These are phyloP conservation scores for Fusarium longipes DNA, from an alignment of 2,329 filamentous ascomycete species.

Conservation along the genomic window DNA sequence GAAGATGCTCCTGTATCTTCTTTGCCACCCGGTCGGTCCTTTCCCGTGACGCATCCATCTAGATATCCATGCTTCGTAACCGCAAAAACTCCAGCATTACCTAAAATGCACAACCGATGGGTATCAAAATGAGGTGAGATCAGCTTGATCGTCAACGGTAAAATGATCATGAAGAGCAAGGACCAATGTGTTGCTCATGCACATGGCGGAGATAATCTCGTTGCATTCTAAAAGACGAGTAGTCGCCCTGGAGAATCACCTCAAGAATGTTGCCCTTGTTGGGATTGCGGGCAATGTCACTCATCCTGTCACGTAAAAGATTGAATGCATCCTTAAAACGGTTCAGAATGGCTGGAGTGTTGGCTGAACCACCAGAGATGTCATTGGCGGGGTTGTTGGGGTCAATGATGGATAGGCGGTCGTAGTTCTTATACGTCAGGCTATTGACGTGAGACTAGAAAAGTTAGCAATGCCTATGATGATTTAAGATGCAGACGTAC, in stretches of 20 bases:
- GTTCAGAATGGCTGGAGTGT: conserved; percentile 73
- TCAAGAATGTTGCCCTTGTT: conserved; percentile 66
- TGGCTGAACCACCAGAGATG: conserved; percentile 85
- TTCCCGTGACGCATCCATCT: conserved; percentile 14
- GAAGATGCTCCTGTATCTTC: neutral
- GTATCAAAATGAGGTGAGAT: conserved; percentile 8
- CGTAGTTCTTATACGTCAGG: conserved; percentile 67
- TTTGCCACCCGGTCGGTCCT: conserved; percentile 1
- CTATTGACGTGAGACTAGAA: conserved; percentile 56
- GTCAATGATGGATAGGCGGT: conserved; percentile 88
- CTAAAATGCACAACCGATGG: conserved; percentile 17
- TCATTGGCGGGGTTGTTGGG: conserved; percentile 89
- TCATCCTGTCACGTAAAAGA: conserved; percentile 68
- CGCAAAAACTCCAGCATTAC: conserved; percentile 31
- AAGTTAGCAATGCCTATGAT: conserved; percentile 3
- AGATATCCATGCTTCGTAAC: conserved; percentile 22
- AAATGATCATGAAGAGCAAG: conserved; percentile 46
- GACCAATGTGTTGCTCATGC: conserved; percentile 56
- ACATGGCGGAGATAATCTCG: conserved; percentile 70
- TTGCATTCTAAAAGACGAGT: conserved; percentile 77
- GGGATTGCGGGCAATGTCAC: conserved; percentile 55
- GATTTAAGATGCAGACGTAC: conserved; percentile 55
- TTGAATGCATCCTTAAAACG: conserved; percentile 75
- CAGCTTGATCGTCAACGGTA: neutral
- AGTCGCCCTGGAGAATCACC: conserved; percentile 81